A percentile compares a stretch with the other conserved stretches of the same genome.
Evolutionary conservation across 768 basidiomycete genomes (phyloP).

Genomic region (Naganishia vishniacii): DNA sequence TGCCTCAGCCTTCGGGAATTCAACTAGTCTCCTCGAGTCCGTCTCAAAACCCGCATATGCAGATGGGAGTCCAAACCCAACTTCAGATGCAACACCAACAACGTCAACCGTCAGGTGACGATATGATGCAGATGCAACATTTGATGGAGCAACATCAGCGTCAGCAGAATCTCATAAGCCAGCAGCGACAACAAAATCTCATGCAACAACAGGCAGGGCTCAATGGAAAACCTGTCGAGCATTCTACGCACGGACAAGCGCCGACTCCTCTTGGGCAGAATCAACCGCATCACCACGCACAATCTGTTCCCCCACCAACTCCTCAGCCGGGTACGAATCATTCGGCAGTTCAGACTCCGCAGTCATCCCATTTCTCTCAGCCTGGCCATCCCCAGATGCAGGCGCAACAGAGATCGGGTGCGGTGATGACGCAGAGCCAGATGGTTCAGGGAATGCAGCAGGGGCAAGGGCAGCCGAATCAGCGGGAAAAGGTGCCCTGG

Average conservation of each 20-base stretch:
- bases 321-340: slow-evolving; percentile 8
- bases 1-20: neutral
- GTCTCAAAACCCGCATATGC: neutral
- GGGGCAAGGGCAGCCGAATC: neutral
- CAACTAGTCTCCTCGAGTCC: neutral
- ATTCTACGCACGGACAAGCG: too few species aligned
- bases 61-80: too few species aligned
- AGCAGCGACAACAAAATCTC: too few species aligned
- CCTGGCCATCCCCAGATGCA: neutral
- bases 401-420: neutral
- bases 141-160: too few species aligned
- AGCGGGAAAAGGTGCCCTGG: slow-evolving; percentile 21
- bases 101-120: too few species aligned
- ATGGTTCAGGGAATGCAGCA: neutral
- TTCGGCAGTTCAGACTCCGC: slow-evolving; percentile 7
- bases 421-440: neutral
- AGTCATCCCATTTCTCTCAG: slow-evolving; percentile 2
- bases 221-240: too few species aligned
- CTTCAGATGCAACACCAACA: too few species aligned
- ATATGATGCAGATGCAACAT: neutral
- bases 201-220: neutral
- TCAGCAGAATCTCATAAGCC: too few species aligned
- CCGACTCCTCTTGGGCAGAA: too few species aligned
- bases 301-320: slow-evolving; percentile 3
- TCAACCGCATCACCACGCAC: too few species aligned